Evolutionary conservation across 192 early-diverging fungal species (phyloP), one percentile per base, ranked within the genome.

Genomic region (Neocallimastix lanati): DNA sequence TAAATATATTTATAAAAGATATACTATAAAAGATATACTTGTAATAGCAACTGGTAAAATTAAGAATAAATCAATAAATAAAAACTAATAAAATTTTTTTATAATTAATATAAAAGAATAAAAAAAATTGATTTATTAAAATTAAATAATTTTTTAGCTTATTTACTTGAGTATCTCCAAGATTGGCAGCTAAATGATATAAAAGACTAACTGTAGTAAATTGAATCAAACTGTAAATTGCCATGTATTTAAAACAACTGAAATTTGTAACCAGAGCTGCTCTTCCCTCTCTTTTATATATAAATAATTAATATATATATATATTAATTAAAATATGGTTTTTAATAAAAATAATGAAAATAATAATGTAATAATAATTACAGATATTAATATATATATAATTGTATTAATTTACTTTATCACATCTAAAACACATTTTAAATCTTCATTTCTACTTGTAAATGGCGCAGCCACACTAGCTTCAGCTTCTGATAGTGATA

Each of bases 181-280:
- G 85, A 79, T 96, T 96, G 78, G 90, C 90, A 30, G 87, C 94
- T 84, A 95, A 93, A 27, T 90, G 84, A 86, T 98, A 98, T 80
- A 99, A 83, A 29, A 99, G 85, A 77, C 93, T 94, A 76, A 99
- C 97, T 11, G 94, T 91, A 1, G 94, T 95, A 81, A 96, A 98
- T 82, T 99, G 98, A 81, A 99, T 97, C 77, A 99, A 88, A 78
- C 92, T 93, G 84, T 99, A 98, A 38, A 98, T 85, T 2, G 97
- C 96, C 95, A 99, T 97, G 83, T 93, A 99, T 88, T 99, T 97
- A 91, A 98, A 98, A 86, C 96, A 97, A 82, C 92, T 93, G 84
- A 99, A 99, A 81, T 92, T 94, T 15, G 98, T 99, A 58, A 97
- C 96, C 77, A 99, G 87, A 15, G 98, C 96, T 0, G 95, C 95